Base-by-base conservation (phyloP, 331 rosid genomes). In the Malus hybrid region DNA sequence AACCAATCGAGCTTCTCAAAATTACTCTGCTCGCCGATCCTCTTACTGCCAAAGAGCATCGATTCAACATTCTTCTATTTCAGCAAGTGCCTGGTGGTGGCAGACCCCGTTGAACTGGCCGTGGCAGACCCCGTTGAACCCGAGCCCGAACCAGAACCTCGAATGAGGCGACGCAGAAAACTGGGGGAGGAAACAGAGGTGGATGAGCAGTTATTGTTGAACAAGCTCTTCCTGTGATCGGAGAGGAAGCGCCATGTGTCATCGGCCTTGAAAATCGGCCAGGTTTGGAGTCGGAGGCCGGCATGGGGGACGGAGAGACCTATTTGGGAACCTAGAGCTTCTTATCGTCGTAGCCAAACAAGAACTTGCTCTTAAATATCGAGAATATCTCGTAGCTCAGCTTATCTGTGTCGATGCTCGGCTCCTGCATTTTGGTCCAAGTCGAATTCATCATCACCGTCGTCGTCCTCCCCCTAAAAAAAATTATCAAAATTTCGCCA, bases 1-100 rank as follows among this genome's bases (percentile, higher is more conserved):
- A 94, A 85, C 97, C 97, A 94, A 75, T 91, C 98, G 18, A 94
- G 95, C 84, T 88, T 94, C 86, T 94, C 96, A 2, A 82, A 85
- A 79, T 94, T 94, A 73, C 86, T 89, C 79, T 87, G 87, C 76
- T 94, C 98, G 1, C 82, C 90, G 27, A 94, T 85, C 81, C 90
- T 91, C 89, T 90, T 94, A 33, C 97, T 95, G 8, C 96, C 97
- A 71, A 94, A 93, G 67, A 93, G 90, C 32, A 93, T 90, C 1
- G 98, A 94, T 69, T 94, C 98, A 14, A 94, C 98, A 74, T 91
- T 91, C 90, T 92, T 92, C 89, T 94, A 97, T 85, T 91, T 88
- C 83, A 94, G 83, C 96, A 90, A 24, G 1, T 24, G 24, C 24
- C 24, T 24, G 24, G 24, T 24, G 24, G 24, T 24, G 24, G 24